These are phyloP conservation scores for Dimargaris xerosporica DNA, from an alignment of 192 early-diverging fungal genomes.

Conservation along the genomic window DNA sequence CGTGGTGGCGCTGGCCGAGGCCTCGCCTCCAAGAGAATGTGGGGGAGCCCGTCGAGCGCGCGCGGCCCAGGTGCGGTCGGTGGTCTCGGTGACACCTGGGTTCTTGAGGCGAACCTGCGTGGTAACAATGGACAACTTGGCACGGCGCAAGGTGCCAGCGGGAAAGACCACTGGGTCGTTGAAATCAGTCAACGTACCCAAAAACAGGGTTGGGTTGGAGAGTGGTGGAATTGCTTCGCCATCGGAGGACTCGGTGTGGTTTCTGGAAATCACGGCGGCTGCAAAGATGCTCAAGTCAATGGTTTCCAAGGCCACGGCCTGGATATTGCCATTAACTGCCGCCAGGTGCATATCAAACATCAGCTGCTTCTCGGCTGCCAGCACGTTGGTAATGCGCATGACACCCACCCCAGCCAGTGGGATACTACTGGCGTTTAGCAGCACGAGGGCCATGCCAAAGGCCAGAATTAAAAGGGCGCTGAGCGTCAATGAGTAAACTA, in stretches of 20 bases:
- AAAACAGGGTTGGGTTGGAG: conserved; percentile 11
- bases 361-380: conserved; percentile 51
- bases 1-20: neutral
- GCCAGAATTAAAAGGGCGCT: conserved; percentile 12
- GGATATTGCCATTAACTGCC: conserved; percentile 38
- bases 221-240: neutral
- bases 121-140: conserved; percentile 4
- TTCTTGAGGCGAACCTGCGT: conserved; percentile 7
- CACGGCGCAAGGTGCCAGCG: conserved; percentile 8
- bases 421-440: conserved; percentile 30
- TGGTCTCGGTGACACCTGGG: neutral
- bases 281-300: conserved; percentile 51
- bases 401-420: conserved; percentile 31
- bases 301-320: conserved; percentile 35
- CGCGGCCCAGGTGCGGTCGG: neutral
- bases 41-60: neutral
- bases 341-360: conserved; percentile 46
- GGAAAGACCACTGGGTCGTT: conserved; percentile 14
- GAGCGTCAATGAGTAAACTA: conserved; percentile 2
- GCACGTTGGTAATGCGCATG: conserved; percentile 33
- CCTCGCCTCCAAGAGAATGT: neutral
- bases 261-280: conserved; percentile 23
- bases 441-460: conserved; percentile 11
- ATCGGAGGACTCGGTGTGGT: conserved; percentile 11
- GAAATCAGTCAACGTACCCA: conserved; percentile 12